These are phyloP conservation scores for Phyllachora maydis DNA, from an alignment of 2,329 filamentous ascomycete species.

Conservation along the genomic window DNA sequence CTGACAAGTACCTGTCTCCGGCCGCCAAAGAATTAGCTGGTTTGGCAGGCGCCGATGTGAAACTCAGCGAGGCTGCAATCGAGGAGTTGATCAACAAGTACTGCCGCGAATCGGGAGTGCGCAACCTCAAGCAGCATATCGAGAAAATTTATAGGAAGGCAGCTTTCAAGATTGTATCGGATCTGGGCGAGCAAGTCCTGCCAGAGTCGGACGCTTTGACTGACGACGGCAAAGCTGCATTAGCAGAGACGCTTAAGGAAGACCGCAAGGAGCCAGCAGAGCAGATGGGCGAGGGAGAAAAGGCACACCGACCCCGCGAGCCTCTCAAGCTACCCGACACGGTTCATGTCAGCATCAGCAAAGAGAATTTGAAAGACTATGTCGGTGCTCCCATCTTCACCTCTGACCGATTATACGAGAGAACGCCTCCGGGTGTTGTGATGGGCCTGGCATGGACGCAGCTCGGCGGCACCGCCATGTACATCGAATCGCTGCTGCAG, in stretches of 20 bases:
- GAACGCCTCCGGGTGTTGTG: slow-evolving; percentile 78
- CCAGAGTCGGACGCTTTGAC: slow-evolving; percentile 69
- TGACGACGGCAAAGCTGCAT: slow-evolving; percentile 62
- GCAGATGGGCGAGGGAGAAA: slow-evolving; percentile 5
- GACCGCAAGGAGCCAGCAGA: slow-evolving; percentile 14
- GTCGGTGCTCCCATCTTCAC: slow-evolving; percentile 93
- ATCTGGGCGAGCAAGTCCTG: slow-evolving; percentile 69
- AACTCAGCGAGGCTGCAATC: slow-evolving; percentile 69
- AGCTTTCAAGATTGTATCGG: slow-evolving; percentile 89
- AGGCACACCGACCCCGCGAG: slow-evolving; percentile 6
- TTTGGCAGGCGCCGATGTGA: slow-evolving; percentile 76
- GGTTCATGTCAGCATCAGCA: slow-evolving; percentile 71
- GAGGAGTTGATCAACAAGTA: slow-evolving; percentile 97
- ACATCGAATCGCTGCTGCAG: slow-evolving; percentile 92
- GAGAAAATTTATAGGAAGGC: slow-evolving; percentile 98
- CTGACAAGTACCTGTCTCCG: slow-evolving; percentile 77
- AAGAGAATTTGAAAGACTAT: slow-evolving; percentile 87
- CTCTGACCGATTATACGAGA: slow-evolving; percentile 84
- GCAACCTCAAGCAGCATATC: slow-evolving; percentile 97
- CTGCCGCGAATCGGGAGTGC: slow-evolving; percentile 88
- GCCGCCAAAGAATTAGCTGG: slow-evolving; percentile 89
- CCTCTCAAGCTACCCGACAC: slow-evolving; percentile 64
- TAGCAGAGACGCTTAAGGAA: slow-evolving; percentile 51
- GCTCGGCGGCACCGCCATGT: slow-evolving; percentile 88
- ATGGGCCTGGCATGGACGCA: slow-evolving; percentile 98